Conservation (phyloP, 371 early-diverging fungal species). For the Mortierella sp. region DNA sequence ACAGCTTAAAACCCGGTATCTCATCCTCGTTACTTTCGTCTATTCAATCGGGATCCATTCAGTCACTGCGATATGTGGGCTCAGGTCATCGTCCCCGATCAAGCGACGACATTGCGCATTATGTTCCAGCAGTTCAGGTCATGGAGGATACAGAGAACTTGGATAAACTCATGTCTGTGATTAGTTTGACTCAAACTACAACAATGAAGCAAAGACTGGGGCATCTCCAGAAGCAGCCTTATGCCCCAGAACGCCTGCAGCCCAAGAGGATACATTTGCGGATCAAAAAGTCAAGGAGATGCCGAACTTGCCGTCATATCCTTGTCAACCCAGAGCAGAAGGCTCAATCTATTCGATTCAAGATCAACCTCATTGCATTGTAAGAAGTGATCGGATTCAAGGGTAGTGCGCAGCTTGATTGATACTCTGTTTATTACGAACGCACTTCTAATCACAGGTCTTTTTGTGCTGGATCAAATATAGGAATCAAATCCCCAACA, state of each 20-base stretch:
- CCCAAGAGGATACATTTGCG: slow-evolving; percentile 92
- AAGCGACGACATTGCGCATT: slow-evolving; percentile 64
- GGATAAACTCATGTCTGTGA: slow-evolving; percentile 63
- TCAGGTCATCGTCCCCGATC: slow-evolving; percentile 46
- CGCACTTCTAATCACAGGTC: background rate
- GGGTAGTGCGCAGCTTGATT: background rate
- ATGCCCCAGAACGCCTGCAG: slow-evolving; percentile 66
- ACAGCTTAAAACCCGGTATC: slow-evolving; percentile 43
- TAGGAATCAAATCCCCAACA: slow-evolving; percentile 82
- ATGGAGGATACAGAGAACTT: slow-evolving; percentile 62
- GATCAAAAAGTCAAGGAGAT: slow-evolving; percentile 88
- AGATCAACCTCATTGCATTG: slow-evolving; percentile 89
- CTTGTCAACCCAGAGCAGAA: slow-evolving; percentile 94
- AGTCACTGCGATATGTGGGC: slow-evolving; percentile 38
- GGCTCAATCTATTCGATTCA: slow-evolving; percentile 87
- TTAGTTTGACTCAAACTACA: slow-evolving; percentile 68
- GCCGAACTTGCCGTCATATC: slow-evolving; percentile 88
- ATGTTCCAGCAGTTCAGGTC: slow-evolving; percentile 64
- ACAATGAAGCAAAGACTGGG: slow-evolving; percentile 75
- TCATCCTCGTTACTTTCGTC: slow-evolving; percentile 45
- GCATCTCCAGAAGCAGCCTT: slow-evolving; percentile 79
- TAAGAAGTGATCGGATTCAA: slow-evolving; percentile 43
- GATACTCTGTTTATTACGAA: background rate
- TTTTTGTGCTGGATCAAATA: slow-evolving; percentile 3
- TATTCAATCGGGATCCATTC: slow-evolving; percentile 44